Conservation (phyloP, 2,329 filamentous ascomycete species). For the Mycogone perniciosa region DNA sequence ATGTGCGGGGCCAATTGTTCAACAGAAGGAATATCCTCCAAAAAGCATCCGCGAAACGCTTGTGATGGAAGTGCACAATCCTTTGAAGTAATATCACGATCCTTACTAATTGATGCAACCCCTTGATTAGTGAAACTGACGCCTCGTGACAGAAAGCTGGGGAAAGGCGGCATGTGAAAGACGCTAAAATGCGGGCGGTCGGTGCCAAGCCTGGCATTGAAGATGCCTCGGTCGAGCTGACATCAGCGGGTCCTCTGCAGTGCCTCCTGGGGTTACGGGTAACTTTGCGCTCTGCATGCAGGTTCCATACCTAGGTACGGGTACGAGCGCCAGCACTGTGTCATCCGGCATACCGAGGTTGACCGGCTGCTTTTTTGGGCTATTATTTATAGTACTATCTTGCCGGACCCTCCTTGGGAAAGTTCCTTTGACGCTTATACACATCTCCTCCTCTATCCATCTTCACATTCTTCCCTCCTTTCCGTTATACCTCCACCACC, state of each 20-base stretch:
- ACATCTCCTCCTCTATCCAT: neutral
- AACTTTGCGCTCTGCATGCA: neutral
- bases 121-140: neutral
- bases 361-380: too few relatives aligned
- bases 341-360: too few relatives aligned
- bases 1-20: too few relatives aligned
- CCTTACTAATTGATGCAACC: too few relatives aligned
- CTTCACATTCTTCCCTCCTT: neutral
- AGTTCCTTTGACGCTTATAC: neutral
- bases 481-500: neutral
- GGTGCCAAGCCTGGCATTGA: conserved; percentile 5
- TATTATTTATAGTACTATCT: too few relatives aligned
- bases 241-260: conserved; percentile 18
- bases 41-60: too few relatives aligned
- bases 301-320: too few relatives aligned
- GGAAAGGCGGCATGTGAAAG: conserved; percentile 14
- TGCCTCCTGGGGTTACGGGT: neutral
- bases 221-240: conserved; percentile 30
- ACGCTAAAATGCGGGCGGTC: conserved; percentile 11
- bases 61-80: too few relatives aligned
- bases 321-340: too few relatives aligned
- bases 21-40: too few relatives aligned
- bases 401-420: neutral
- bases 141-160: conserved; percentile 3
- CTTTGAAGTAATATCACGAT: too few relatives aligned